Evolutionary conservation across 202 grass and related monocot species (phyloP).

Genomic region (Saccharum hybrid): DNA sequence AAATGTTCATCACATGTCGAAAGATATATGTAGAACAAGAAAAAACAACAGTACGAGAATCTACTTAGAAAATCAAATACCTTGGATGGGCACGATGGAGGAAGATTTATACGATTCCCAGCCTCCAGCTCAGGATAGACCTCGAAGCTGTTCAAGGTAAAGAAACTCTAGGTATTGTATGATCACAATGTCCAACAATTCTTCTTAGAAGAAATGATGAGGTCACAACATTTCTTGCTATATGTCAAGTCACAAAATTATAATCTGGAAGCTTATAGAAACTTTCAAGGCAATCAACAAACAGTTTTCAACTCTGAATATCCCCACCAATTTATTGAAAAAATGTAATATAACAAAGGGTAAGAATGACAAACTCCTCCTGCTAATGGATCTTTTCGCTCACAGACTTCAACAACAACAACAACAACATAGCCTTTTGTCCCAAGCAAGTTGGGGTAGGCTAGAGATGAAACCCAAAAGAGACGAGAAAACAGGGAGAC

Average conservation of each 20-base stretch:
- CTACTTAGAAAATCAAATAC: constrained; percentile 49
- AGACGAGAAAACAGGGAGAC: too few species aligned
- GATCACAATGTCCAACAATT: background rate
- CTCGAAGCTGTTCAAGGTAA: constrained; percentile 61
- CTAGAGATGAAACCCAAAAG: too few species aligned
- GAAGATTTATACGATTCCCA: constrained; percentile 79
- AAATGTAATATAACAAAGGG: background rate
- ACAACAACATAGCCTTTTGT: too few species aligned
- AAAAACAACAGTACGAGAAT: constrained; percentile 14
- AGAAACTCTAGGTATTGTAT: constrained; percentile 18
- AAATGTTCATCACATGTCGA: constrained; percentile 4
- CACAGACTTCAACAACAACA: too few species aligned
- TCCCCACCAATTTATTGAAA: background rate
- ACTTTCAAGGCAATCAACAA: constrained; percentile 14
- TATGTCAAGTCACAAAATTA: background rate
- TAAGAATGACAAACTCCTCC: background rate
- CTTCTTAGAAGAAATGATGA: constrained; percentile 27
- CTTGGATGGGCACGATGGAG: constrained; percentile 61
- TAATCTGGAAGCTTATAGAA: background rate
- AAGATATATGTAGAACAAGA: constrained; percentile 20
- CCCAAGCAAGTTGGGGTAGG: too few species aligned
- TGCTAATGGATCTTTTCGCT: background rate
- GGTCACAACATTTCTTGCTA: background rate
- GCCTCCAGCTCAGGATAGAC: constrained; percentile 80
- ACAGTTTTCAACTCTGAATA: background rate